These are phyloP conservation scores for Globisporangium irregulare DNA, from an alignment of 352 stramenopile species.

Conservation along the genomic window DNA sequence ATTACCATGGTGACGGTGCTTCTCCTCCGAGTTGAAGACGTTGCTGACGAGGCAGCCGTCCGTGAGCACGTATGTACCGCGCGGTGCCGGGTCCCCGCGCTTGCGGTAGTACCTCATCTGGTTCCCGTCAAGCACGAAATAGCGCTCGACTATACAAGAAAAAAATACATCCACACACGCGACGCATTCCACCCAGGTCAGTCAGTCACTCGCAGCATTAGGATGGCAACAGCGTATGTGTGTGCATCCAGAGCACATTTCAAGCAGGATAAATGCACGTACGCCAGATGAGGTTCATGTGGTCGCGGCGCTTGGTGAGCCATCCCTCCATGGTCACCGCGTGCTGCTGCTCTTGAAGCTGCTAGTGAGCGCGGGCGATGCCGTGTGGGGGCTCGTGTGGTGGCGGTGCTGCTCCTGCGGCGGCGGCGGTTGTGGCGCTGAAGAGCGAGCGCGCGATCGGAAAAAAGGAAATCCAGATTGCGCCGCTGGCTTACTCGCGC, in stretches of 20 bases:
- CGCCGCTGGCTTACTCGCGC: background rate
- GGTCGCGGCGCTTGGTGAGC: slow-evolving; percentile 85
- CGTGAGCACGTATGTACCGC: slow-evolving; percentile 84
- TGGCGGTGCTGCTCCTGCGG: background rate
- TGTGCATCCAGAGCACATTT: background rate
- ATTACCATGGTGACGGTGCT: slow-evolving; percentile 79
- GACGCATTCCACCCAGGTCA: background rate
- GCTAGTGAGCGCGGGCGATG: background rate
- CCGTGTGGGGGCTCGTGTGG: background rate
- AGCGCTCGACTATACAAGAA: slow-evolving; percentile 62
- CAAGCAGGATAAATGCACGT: slow-evolving; percentile 15
- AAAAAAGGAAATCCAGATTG: background rate
- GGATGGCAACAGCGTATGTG: background rate
- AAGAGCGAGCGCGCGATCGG: background rate
- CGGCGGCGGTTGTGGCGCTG: background rate
- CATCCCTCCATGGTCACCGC: slow-evolving; percentile 72
- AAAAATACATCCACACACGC: background rate
- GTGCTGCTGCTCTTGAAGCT: background rate
- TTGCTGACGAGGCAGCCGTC: slow-evolving; percentile 72
- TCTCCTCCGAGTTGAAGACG: slow-evolving; percentile 88
- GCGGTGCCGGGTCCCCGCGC: slow-evolving; percentile 73
- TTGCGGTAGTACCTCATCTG: slow-evolving; percentile 87
- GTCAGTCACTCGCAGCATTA: background rate
- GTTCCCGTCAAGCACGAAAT: slow-evolving; percentile 85
- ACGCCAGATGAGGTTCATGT: slow-evolving; percentile 92